A percentile compares a stretch with the other conserved stretches of the same genome.
phyloP scores from a whole-genome alignment of 2,329 filamentous ascomycete species.

The Trichoderma koningii region DNA sequence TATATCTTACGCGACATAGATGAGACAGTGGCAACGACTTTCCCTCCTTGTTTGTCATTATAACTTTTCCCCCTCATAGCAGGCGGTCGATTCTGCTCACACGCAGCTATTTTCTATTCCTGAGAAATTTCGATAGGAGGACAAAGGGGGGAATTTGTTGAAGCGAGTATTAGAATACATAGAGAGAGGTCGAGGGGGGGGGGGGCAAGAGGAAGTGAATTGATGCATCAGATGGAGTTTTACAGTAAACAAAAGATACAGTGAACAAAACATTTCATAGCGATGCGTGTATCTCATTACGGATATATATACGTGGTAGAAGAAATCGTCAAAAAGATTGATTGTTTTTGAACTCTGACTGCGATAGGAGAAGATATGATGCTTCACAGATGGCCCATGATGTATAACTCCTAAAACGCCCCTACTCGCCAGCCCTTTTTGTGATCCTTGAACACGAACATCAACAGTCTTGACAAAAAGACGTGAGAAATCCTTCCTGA shows the following conservation, averaged over 20 bases:
- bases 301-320: background rate
- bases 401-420: constrained; percentile 17
- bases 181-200: background rate
- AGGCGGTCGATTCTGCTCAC: background rate
- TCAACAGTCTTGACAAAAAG: background rate
- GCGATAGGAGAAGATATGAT: background rate
- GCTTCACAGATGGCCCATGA: constrained; percentile 2
- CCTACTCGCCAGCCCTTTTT: constrained; percentile 9
- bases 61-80: constrained; percentile 31
- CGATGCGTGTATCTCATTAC: background rate
- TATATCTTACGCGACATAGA: constrained; percentile 31
- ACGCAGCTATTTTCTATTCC: background rate
- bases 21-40: constrained; percentile 31
- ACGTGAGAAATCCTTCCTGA: constrained; percentile 6
- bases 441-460: background rate
- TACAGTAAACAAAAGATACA: constrained; percentile 15
- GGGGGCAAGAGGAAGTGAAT: background rate
- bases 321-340: background rate
- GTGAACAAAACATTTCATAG: constrained; percentile 1
- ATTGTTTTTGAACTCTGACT: background rate
- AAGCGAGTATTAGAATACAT: constrained; percentile 4
- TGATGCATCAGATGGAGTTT: constrained; percentile 6
- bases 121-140: background rate
- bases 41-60: constrained; percentile 32
- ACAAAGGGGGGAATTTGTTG: background rate